These are phyloP conservation scores for Aspergillus terreus DNA, from an alignment of 2,329 filamentous ascomycete genomes.

Conservation along the genomic window DNA sequence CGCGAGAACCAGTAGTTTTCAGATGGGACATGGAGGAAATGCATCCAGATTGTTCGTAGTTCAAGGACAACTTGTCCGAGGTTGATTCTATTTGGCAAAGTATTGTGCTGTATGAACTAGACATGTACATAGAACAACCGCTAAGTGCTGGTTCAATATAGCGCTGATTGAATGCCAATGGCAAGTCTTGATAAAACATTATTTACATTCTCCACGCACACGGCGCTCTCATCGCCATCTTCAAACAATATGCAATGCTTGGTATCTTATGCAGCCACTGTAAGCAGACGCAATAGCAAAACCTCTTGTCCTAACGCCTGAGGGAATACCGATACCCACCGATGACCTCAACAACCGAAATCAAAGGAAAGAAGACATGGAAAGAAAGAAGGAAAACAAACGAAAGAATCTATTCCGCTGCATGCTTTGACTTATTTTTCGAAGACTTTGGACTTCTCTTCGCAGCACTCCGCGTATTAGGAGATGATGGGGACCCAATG, in stretches of 20 bases:
- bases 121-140: too few species aligned
- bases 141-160: too few species aligned
- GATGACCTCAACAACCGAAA: background rate
- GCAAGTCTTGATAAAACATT: background rate
- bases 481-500: constrained; percentile 15
- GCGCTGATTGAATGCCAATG: too few species aligned
- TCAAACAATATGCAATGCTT: constrained; percentile 12
- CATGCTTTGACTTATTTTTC: constrained; percentile 1
- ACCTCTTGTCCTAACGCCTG: constrained; percentile 7
- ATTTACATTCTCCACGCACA: constrained; percentile 2
- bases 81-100: too few species aligned
- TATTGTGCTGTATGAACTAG: too few species aligned
- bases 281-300: constrained; percentile 4
- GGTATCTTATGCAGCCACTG: constrained; percentile 21
- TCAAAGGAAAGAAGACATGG: constrained; percentile 1
- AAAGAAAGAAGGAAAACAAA: constrained; percentile 5
- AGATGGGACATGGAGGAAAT: too few species aligned
- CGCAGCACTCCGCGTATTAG: background rate
- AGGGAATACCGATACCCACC: constrained; percentile 6
- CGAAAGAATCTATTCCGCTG: background rate
- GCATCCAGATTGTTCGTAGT: too few species aligned
- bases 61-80: too few species aligned
- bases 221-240: background rate
- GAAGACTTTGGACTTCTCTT: constrained; percentile 1
- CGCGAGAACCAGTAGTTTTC: background rate